Conservation (phyloP, 768 basidiomycete species). For the Filobasidium floriforme region DNA sequence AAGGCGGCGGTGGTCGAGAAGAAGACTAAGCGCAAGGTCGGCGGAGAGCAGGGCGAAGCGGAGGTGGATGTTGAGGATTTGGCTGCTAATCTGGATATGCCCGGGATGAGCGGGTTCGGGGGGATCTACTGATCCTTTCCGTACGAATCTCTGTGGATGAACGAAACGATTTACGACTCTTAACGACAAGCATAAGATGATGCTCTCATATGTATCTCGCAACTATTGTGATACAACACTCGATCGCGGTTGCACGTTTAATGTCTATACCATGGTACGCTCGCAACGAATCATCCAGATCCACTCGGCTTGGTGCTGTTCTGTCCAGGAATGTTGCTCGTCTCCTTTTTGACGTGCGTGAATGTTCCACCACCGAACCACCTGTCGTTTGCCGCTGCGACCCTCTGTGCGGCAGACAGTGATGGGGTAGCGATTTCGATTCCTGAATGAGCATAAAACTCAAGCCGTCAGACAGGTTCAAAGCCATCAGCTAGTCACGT, state of each 20-base stretch:
- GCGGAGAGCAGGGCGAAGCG: not conserved
- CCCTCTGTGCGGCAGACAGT: constrained; percentile 59
- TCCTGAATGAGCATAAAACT: constrained; percentile 49
- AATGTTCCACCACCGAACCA: constrained; percentile 69
- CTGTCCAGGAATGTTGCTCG: constrained; percentile 37
- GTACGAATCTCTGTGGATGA: not conserved
- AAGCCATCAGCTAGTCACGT: not conserved
- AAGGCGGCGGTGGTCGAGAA: not conserved
- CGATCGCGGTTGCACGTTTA: too few relatives aligned
- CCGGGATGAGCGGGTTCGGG: not conserved
- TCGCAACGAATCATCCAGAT: not conserved
- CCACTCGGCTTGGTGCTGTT: constrained; percentile 6
- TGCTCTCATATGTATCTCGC: too few relatives aligned
- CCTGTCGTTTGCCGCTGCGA: constrained; percentile 90
- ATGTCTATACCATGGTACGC: not conserved
- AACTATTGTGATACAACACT: too few relatives aligned
- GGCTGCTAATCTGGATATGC: not conserved
- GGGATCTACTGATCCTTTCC: not conserved
- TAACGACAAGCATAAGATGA: not conserved
- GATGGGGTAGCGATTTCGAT: constrained; percentile 86
- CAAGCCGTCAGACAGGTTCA: not conserved
- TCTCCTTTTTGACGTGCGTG: constrained; percentile 42
- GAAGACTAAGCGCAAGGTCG: not conserved
- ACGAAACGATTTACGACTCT: not conserved
- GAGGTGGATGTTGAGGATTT: not conserved